A percentile compares a stretch with the other conserved stretches of the same genome.
These are phyloP conservation scores for Parachlorella kessleri DNA, from an alignment of 139 green algal genomes.

Conservation along the genomic window DNA sequence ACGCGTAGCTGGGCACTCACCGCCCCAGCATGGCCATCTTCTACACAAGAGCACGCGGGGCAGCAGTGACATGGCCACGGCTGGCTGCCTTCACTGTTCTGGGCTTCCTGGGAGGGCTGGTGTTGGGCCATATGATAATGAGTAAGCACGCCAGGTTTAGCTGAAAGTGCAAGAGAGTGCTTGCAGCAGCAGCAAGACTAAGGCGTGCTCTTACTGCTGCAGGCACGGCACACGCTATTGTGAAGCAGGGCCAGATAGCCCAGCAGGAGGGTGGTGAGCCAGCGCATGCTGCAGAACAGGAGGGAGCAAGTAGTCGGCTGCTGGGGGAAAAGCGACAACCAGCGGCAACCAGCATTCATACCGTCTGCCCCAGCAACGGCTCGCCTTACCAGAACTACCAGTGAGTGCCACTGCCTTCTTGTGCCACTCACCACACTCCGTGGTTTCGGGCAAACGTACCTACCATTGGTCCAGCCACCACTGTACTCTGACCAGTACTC, in stretches of 20 bases:
- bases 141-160: neutral
- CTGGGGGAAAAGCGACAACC: neutral
- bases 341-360: constrained; percentile 17
- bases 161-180: neutral
- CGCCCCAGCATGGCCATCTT: too few relatives aligned
- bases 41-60: too few relatives aligned
- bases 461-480: too few relatives aligned
- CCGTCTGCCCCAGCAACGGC: constrained; percentile 80
- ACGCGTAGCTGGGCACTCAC: neutral
- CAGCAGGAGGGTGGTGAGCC: neutral
- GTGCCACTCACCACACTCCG: too few relatives aligned
- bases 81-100: neutral
- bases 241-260: neutral
- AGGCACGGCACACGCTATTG: constrained; percentile 18
- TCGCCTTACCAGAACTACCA: constrained; percentile 65
- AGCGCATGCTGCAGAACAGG: neutral
- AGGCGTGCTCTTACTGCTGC: neutral
- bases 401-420: neutral
- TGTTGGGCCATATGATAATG: constrained; percentile 39
- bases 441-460: too few relatives aligned
- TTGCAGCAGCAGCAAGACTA: neutral
- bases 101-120: constrained; percentile 4
- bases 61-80: neutral
- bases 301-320: neutral
- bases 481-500: too few relatives aligned